phyloP scores from a whole-genome alignment of 139 green algal species.

The Monoraphidium neglectum region DNA sequence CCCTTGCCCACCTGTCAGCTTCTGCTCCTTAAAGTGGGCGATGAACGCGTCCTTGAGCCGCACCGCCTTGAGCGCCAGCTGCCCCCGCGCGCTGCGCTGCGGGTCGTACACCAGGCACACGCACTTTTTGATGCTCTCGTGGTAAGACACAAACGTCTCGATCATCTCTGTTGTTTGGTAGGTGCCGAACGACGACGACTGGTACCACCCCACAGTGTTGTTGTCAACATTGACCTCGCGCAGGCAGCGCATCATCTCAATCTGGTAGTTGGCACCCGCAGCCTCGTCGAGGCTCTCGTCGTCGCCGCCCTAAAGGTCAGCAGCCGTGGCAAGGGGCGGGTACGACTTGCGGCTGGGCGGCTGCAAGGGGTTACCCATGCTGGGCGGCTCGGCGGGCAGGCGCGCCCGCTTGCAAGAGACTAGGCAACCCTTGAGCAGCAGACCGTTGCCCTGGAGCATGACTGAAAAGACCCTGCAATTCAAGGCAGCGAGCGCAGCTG shows the following conservation, averaged over 20 bases:
- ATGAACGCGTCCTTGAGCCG: conserved; percentile 92
- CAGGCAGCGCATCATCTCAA: conserved; percentile 98
- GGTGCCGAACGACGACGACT: conserved; percentile 75
- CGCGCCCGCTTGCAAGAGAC: too few relatives aligned
- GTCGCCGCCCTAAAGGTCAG: too few relatives aligned
- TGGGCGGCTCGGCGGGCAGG: too few relatives aligned
- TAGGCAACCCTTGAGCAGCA: not conserved
- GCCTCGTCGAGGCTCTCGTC: conserved; percentile 42
- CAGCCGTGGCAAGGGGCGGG: too few relatives aligned
- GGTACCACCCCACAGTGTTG: conserved; percentile 99
- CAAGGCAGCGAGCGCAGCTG: not conserved
- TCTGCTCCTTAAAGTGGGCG: conserved; percentile 76
- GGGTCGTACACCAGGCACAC: conserved; percentile 97
- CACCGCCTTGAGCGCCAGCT: conserved; percentile 82
- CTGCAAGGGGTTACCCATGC: too few relatives aligned
- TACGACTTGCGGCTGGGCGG: too few relatives aligned
- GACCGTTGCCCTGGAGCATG: not conserved
- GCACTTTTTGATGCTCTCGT: conserved; percentile 95
- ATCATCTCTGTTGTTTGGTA: conserved; percentile 96
- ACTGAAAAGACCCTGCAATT: not conserved
- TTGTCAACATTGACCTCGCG: conserved; percentile 98
- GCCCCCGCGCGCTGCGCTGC: conserved; percentile 42
- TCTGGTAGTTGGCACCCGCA: conserved; percentile 87
- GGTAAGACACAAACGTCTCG: conserved; percentile 98
- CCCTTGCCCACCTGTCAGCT: conserved; percentile 34